phyloP scores from a whole-genome alignment of 805 yeast species.

The Nakazawaea ernobii region DNA sequence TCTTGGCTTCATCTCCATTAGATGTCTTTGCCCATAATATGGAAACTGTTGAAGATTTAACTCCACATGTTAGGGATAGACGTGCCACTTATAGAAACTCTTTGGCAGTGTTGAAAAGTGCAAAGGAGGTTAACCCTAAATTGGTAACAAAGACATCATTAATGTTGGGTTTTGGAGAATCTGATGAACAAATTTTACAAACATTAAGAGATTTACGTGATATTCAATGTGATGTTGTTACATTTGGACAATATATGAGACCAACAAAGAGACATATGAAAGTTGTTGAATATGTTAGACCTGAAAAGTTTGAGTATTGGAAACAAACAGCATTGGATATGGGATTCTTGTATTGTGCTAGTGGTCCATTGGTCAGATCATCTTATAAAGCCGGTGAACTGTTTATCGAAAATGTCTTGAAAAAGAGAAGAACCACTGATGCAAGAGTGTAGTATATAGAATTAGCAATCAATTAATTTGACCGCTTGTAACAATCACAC shows the following conservation, averaged over 20 bases:
- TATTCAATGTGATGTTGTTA: conserved; percentile 84
- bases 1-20: conserved; percentile 78
- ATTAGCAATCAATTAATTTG: too few relatives aligned
- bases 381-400: conserved; percentile 98
- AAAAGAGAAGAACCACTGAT: conserved; percentile 46
- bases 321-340: conserved; percentile 74
- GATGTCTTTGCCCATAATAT: conserved; percentile 97
- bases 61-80: conserved; percentile 94
- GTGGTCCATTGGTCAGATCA: conserved; percentile 95
- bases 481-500: too few relatives aligned
- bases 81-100: conserved; percentile 94
- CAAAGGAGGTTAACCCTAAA: conserved; percentile 69
- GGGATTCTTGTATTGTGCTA: conserved; percentile 95
- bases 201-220: conserved; percentile 73
- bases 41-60: conserved; percentile 92
- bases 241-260: conserved; percentile 98
- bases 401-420: conserved; percentile 87
- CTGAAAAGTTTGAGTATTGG: conserved; percentile 95
- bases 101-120: conserved; percentile 67
- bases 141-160: conserved; percentile 88
- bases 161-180: conserved; percentile 96
- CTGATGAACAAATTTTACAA: conserved; percentile 79
- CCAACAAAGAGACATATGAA: conserved; percentile 99
- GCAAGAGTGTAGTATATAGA: background rate
- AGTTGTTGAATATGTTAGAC: conserved; percentile 91